phyloP scores from a whole-genome alignment of 805 yeast species.

The Saccharomyces mikatae region DNA sequence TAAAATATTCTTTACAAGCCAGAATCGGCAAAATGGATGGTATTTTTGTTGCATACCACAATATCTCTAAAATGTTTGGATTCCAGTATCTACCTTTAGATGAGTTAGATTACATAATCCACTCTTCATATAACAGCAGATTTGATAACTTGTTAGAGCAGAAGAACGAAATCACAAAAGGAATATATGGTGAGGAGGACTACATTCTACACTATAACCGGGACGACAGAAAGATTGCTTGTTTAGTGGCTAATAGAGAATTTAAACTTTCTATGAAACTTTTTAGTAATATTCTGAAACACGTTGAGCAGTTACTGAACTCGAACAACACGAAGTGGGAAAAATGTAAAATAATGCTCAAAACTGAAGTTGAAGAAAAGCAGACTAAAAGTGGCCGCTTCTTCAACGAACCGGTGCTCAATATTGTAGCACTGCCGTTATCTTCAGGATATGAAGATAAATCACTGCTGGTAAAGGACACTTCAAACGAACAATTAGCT shows the following conservation, averaged over 20 bases:
- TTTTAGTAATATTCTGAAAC: constrained; percentile 38
- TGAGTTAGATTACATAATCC: constrained; percentile 60
- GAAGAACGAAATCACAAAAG: constrained; percentile 9
- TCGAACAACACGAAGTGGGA: constrained; percentile 13
- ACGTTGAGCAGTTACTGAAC: constrained; percentile 29
- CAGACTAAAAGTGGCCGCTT: constrained; percentile 1
- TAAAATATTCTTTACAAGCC: constrained; percentile 86
- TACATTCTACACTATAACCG: constrained; percentile 16
- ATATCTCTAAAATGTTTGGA: constrained; percentile 72
- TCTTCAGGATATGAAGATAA: constrained; percentile 21
- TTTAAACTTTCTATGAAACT: constrained; percentile 52
- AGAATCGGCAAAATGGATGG: constrained; percentile 97
- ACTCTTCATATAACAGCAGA: constrained; percentile 34
- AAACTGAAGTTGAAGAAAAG: constrained; percentile 8
- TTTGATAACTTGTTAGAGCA: constrained; percentile 11
- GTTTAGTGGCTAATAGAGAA: constrained; percentile 54
- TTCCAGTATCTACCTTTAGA: constrained; percentile 77
- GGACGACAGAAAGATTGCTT: constrained; percentile 20
- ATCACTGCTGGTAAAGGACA: constrained; percentile 8
- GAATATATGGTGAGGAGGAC: constrained; percentile 17
- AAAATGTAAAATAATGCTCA: constrained; percentile 18
- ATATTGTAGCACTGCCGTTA: constrained; percentile 31
- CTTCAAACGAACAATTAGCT: constrained; percentile 5
- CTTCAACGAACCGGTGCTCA: constrained; percentile 24
- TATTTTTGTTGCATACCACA: constrained; percentile 85